Percentiles rank a stretch among this genome's conserved stretches.
Conservation (phyloP, 2,329 filamentous ascomycete species). For the Aspergillus piperis region DNA sequence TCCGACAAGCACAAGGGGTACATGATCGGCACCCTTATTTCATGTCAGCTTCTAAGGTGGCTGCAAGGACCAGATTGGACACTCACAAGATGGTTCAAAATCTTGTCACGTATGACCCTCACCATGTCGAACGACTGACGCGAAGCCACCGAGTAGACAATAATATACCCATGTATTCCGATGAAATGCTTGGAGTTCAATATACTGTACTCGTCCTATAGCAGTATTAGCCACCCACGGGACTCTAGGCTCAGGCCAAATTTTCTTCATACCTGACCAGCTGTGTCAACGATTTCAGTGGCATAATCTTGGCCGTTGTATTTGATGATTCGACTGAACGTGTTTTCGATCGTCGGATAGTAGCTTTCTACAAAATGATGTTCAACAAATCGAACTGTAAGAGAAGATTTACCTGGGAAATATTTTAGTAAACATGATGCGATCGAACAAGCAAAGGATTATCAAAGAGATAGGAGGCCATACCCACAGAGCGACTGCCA, state of each 20-base stretch:
- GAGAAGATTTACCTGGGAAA: constrained; percentile 83
- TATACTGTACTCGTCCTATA: constrained; percentile 94
- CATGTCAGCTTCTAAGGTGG: background rate
- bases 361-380: constrained; percentile 98
- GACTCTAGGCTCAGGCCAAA: background rate
- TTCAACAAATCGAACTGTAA: constrained; percentile 96
- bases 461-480: constrained; percentile 30
- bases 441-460: background rate
- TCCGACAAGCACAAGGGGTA: constrained; percentile 90
- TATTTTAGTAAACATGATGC: constrained; percentile 14
- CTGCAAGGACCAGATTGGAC: background rate
- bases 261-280: constrained; percentile 70
- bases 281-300: constrained; percentile 97
- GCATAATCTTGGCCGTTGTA: constrained; percentile 90
- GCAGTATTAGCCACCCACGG: constrained; percentile 17
- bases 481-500: constrained; percentile 88
- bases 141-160: constrained; percentile 96
- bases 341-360: constrained; percentile 99
- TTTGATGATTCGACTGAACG: constrained; percentile 93
- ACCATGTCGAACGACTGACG: constrained; percentile 97
- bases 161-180: constrained; percentile 97
- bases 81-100: constrained; percentile 86
- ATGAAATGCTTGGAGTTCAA: constrained; percentile 99
- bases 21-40: constrained; percentile 78
- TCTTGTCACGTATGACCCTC: constrained; percentile 92